Evolutionary conservation across 106 monocot species (phyloP), one percentile per base, ranked within the genome.

Genomic region (Dioscorea alata): DNA sequence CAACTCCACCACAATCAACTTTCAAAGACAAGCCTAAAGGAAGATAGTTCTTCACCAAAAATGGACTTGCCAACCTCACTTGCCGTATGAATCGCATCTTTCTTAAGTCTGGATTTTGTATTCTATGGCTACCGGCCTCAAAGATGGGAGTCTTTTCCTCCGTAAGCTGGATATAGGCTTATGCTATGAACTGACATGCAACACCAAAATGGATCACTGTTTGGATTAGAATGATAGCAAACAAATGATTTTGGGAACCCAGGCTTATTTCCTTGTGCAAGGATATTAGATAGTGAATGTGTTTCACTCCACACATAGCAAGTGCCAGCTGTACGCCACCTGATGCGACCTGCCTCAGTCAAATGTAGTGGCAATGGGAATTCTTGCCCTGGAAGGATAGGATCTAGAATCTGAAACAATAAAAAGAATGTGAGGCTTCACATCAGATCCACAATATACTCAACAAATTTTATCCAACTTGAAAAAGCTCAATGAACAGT

Each of bases 231-330:
- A 66, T 92, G 97, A 77, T 92, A 99, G 73, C 97, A 99, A 48
- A 92, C 92, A 81, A 90, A 89, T 35, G 89, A 85, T 79, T 87
- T 89, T 60, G 84, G 73, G 61, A 90, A 83, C 22, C 89, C 87
- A 69, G 62, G 83, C 64, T 70, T 89, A 63, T 75, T 82, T 81
- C 83, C 92, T 22, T 84, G 86, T 17, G 81, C 83, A 33, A 99
- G 85, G 25, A 99, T 71, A 63, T 78, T 87, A 28, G 85, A 79
- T 28, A 99, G 63, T 51, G 87, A 79, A 61, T 90, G 87, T 57
- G 92, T 78, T 81, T 99, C 97, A 73, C 92, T 92, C 97, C 97
- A 99, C 65, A 92, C 76, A 63, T 99, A 99, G 69, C 68, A 71
- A 59, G 74, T 76, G 21, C 90, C 86, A 73, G 81, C 82, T 51